Conservation (phyloP, 2,329 filamentous ascomycete species). For the Aspergillus ibericus region DNA sequence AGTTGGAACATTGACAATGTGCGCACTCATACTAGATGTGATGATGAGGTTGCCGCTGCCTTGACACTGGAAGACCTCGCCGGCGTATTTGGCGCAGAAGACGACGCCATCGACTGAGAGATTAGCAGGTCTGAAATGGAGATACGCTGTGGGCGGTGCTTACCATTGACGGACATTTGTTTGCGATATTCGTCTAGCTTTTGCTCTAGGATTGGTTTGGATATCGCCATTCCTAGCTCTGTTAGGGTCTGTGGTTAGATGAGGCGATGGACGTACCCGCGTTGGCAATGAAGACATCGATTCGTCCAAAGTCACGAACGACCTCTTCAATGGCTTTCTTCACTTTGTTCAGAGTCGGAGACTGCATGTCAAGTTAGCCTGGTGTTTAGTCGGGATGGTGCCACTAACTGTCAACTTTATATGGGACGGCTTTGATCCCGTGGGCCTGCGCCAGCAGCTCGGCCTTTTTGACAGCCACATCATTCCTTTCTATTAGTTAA, state of each 20-base stretch:
- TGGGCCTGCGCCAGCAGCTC: constrained; percentile 2
- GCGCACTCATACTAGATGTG: constrained; percentile 52
- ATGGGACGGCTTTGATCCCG: constrained; percentile 33
- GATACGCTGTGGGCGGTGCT: too few relatives aligned
- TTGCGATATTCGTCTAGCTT: too few relatives aligned
- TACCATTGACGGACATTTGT: too few relatives aligned
- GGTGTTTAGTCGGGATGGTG: too few relatives aligned
- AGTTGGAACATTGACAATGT: constrained; percentile 52
- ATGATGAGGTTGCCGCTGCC: constrained; percentile 50
- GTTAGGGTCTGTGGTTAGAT: too few relatives aligned
- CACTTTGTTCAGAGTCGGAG: constrained; percentile 23
- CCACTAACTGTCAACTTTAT: constrained; percentile 27
- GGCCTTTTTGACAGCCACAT: constrained; percentile 20
- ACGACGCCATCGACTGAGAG: too few relatives aligned
- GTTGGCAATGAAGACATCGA: constrained; percentile 49
- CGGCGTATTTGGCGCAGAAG: constrained; percentile 44
- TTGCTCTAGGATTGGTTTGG: too few relatives aligned
- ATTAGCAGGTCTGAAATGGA: too few relatives aligned
- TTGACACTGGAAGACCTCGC: constrained; percentile 46
- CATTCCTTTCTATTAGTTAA: constrained; percentile 12
- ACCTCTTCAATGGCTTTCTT: constrained; percentile 35
- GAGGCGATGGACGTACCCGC: constrained; percentile 31
- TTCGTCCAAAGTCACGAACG: constrained; percentile 41
- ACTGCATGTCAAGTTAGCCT: too few relatives aligned
- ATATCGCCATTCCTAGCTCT: too few relatives aligned